Conservation (phyloP, 257 asterid genomes). For the Solanum chiquidenum region DNA sequence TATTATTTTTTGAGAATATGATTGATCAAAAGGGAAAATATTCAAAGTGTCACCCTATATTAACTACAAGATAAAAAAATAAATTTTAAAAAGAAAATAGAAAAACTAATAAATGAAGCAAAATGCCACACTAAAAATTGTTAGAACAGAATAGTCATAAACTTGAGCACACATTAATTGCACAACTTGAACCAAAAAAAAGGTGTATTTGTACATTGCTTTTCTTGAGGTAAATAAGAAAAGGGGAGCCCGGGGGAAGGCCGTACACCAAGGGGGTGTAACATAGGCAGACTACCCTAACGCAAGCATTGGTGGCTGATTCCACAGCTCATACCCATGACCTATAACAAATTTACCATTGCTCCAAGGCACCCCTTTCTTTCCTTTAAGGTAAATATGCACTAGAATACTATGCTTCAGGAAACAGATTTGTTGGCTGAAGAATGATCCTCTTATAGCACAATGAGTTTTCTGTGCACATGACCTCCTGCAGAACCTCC, state of each 20-base stretch:
- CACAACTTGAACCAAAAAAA: background rate
- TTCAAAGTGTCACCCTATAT: background rate
- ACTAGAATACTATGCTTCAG: background rate
- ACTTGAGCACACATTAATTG: background rate
- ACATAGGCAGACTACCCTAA: background rate
- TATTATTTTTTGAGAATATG: background rate
- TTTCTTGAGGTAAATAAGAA: background rate
- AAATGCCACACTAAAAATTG: background rate
- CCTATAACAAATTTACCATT: background rate
- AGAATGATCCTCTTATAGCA: conserved; percentile 10
- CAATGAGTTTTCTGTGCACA: conserved; percentile 56
- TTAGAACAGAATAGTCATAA: background rate
- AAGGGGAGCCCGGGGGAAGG: too few relatives aligned
- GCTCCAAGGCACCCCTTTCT: background rate
- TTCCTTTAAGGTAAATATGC: background rate
- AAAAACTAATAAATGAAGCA: background rate
- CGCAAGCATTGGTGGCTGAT: background rate
- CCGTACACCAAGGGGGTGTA: background rate
- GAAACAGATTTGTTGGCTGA: background rate
- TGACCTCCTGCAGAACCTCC: conserved; percentile 24
- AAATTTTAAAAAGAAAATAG: background rate
- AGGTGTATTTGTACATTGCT: background rate
- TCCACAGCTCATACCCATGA: background rate
- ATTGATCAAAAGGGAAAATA: background rate
- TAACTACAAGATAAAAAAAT: background rate